Percentiles rank a stretch among this genome's conserved stretches.
Evolutionary conservation across 164 flowering plant genomes (phyloP).

Genomic region (Umbellularia californica): DNA sequence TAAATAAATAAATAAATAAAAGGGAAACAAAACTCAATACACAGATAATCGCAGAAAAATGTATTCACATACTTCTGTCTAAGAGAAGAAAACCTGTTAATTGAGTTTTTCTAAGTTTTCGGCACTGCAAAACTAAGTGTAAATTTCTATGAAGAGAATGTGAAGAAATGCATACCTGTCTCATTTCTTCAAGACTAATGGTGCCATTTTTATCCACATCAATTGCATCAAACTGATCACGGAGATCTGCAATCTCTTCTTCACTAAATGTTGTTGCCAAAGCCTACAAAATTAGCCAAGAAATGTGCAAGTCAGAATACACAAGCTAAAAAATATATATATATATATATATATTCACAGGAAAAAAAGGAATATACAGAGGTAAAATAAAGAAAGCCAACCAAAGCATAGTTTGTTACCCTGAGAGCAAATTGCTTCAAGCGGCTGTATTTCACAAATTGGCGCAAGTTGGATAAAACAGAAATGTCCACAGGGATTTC

Average conservation of each 20-base stretch:
- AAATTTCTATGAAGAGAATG: background rate
- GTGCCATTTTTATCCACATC: constrained; percentile 95
- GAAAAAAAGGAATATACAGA: background rate
- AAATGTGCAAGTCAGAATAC: constrained; percentile 1
- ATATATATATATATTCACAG: too few relatives aligned
- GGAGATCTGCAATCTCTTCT: constrained; percentile 71
- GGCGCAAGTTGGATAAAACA: constrained; percentile 81
- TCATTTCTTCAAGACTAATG: constrained; percentile 98
- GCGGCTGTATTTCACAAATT: constrained; percentile 92
- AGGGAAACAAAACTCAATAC: too few relatives aligned
- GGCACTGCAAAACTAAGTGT: background rate
- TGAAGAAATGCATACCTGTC: constrained; percentile 48
- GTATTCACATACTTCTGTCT: too few relatives aligned
- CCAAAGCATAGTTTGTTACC: constrained; percentile 36
- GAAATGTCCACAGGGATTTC: constrained; percentile 97
- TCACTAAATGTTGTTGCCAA: constrained; percentile 87
- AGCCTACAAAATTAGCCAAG: constrained; percentile 43
- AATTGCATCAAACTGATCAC: constrained; percentile 95
- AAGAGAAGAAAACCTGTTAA: background rate
- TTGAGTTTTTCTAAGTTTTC: background rate
- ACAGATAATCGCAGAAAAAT: too few relatives aligned
- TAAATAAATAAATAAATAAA: too few relatives aligned
- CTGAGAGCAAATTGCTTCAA: constrained; percentile 92
- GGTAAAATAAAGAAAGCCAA: background rate
- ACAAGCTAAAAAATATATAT: background rate